Evolutionary conservation across 2,329 filamentous ascomycete genomes (phyloP).

Genomic region (Ascochyta pisi): DNA sequence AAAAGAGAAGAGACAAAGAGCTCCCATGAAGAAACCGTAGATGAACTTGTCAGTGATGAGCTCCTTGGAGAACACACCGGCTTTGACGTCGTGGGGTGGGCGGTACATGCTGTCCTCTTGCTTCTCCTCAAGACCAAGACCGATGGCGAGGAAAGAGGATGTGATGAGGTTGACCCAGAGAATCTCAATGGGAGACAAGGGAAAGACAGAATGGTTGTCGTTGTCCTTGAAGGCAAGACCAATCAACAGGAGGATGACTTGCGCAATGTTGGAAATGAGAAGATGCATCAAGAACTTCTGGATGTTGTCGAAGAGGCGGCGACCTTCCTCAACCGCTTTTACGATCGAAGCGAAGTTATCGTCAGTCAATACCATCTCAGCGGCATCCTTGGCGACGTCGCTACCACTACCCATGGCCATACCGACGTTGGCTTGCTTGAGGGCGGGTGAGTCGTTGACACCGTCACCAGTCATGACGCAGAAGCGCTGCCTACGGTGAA

Average conservation of each 20-base stretch:
- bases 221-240: constrained; percentile 56
- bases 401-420: constrained; percentile 53
- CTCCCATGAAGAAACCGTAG: constrained; percentile 56
- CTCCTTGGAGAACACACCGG: constrained; percentile 55
- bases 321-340: constrained; percentile 51
- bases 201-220: constrained; percentile 54
- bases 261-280: constrained; percentile 57
- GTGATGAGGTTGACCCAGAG: constrained; percentile 58
- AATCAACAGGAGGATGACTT: constrained; percentile 56
- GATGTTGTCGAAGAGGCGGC: constrained; percentile 52
- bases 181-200: constrained; percentile 56
- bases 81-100: constrained; percentile 52
- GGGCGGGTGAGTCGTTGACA: constrained; percentile 51
- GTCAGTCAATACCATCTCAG: constrained; percentile 51
- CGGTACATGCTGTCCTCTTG: constrained; percentile 56
- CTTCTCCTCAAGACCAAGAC: constrained; percentile 55
- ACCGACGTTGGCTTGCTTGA: constrained; percentile 52
- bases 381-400: constrained; percentile 51
- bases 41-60: constrained; percentile 58
- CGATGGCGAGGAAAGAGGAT: constrained; percentile 56
- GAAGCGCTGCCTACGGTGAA: constrained; percentile 48
- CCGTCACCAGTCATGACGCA: constrained; percentile 55
- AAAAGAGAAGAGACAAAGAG: constrained; percentile 54
- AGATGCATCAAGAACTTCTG: constrained; percentile 58
- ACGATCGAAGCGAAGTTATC: constrained; percentile 53